Percentiles rank a stretch among this genome's conserved stretches.
phyloP scores from a whole-genome alignment of 495 filamentous ascomycete species.

The Chaetomium tenue region DNA sequence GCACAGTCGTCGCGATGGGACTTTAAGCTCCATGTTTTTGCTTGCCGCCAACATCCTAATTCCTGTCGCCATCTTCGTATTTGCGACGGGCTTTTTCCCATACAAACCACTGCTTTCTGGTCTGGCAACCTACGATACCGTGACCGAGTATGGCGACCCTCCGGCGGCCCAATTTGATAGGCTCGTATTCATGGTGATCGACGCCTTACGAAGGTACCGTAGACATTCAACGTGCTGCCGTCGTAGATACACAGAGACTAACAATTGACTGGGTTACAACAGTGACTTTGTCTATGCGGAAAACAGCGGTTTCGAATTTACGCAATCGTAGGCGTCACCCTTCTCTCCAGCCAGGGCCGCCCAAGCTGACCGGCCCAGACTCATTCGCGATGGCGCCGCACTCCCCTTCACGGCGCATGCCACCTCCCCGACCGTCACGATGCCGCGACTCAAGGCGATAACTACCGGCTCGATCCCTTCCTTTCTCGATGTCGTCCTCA shows the following conservation, averaged over 20 bases:
- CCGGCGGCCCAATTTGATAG: slow-evolving; percentile 74
- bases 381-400: slow-evolving; percentile 78
- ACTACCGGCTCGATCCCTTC: slow-evolving; percentile 95
- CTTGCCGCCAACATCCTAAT: slow-evolving; percentile 73
- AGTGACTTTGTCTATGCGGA: slow-evolving; percentile 93
- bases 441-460: slow-evolving; percentile 96
- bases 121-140: slow-evolving; percentile 61
- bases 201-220: slow-evolving; percentile 80
- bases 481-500: slow-evolving; percentile 94
- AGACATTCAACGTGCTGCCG: slow-evolving; percentile 5
- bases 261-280: slow-evolving; percentile 3
- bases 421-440: slow-evolving; percentile 94
- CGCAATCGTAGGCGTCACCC: slow-evolving; percentile 68
- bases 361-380: slow-evolving; percentile 46
- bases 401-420: slow-evolving; percentile 95
- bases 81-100: slow-evolving; percentile 93
- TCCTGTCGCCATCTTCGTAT: slow-evolving; percentile 71
- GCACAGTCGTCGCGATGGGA: slow-evolving; percentile 36
- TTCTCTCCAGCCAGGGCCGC: not conserved
- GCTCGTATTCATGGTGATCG: slow-evolving; percentile 95
- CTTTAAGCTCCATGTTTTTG: slow-evolving; percentile 40
- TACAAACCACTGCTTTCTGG: slow-evolving; percentile 93
- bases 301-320: slow-evolving; percentile 80
- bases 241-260: not conserved
- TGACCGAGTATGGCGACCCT: slow-evolving; percentile 45